Evolutionary conservation across 495 filamentous ascomycete species (phyloP).

Genomic region (Penicillium bialowiezense): DNA sequence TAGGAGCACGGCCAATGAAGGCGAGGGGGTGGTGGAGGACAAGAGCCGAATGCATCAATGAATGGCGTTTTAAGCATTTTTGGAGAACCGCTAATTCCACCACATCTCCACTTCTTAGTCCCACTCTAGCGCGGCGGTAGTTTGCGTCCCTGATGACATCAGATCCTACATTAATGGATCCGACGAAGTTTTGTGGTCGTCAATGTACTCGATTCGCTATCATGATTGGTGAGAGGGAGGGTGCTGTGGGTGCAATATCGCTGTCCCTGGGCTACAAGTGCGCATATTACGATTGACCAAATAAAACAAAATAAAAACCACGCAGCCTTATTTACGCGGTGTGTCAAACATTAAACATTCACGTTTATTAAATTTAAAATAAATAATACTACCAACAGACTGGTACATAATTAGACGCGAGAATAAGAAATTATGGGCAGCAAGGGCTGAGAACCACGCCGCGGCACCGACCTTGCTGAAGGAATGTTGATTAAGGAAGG

Average conservation of each 20-base stretch:
- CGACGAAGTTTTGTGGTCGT: background rate
- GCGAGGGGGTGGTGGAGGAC: constrained; percentile 12
- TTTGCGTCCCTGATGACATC: constrained; percentile 29
- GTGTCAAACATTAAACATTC: too few species aligned
- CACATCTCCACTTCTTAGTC: background rate
- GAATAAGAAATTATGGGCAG: too few species aligned
- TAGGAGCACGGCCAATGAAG: constrained; percentile 17
- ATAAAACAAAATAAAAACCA: too few species aligned
- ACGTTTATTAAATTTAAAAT: too few species aligned
- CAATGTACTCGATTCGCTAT: background rate
- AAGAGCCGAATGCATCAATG: constrained; percentile 30
- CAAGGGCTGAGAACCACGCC: too few species aligned
- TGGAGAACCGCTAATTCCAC: background rate
- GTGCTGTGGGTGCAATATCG: background rate
- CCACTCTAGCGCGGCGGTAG: constrained; percentile 6
- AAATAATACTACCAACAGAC: too few species aligned
- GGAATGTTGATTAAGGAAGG: background rate
- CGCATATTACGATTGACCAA: too few species aligned
- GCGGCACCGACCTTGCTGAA: too few species aligned
- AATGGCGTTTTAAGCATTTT: constrained; percentile 32
- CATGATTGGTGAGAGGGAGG: background rate
- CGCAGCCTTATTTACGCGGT: too few species aligned
- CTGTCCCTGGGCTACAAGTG: too few species aligned
- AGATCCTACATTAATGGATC: background rate
- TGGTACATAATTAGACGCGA: too few species aligned